A percentile compares a stretch with the other conserved stretches of the same genome.
These are phyloP conservation scores for Tuber indicum DNA, from an alignment of 495 filamentous ascomycete species.

Conservation along the genomic window DNA sequence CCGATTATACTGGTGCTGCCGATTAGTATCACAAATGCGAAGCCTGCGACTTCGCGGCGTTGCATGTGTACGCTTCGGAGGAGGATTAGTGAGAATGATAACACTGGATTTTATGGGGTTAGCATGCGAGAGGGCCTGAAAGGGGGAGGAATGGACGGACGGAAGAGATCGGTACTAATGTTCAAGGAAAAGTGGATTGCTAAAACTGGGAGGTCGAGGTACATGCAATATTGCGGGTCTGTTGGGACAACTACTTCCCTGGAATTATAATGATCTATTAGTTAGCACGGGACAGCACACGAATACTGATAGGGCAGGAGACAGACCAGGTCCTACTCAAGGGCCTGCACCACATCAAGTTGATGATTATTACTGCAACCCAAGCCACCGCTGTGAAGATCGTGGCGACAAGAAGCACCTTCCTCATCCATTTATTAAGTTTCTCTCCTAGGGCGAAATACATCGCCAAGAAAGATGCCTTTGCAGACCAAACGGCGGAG, in stretches of 20 bases:
- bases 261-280: not conserved
- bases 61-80: slow-evolving; percentile 2
- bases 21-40: not conserved
- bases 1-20: not conserved
- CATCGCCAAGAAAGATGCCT: not conserved
- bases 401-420: not conserved
- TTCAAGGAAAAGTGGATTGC: not conserved
- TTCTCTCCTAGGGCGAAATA: not conserved
- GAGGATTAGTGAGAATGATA: not conserved
- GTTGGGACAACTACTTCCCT: not conserved
- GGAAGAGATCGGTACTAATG: not conserved
- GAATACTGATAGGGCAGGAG: not conserved
- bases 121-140: not conserved
- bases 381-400: not conserved
- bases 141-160: not conserved
- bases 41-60: not conserved
- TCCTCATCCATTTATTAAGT: not conserved
- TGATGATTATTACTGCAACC: not conserved
- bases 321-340: slow-evolving; percentile 3
- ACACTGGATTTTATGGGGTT: not conserved
- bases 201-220: not conserved
- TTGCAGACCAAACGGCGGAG: not conserved
- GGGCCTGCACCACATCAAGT: slow-evolving; percentile 2
- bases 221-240: slow-evolving; percentile 2
- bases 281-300: not conserved